A percentile compares a stretch with the other conserved stretches of the same genome.
Evolutionary conservation across 176 grass and related monocot species (phyloP).

Genomic region (Canna indica): DNA sequence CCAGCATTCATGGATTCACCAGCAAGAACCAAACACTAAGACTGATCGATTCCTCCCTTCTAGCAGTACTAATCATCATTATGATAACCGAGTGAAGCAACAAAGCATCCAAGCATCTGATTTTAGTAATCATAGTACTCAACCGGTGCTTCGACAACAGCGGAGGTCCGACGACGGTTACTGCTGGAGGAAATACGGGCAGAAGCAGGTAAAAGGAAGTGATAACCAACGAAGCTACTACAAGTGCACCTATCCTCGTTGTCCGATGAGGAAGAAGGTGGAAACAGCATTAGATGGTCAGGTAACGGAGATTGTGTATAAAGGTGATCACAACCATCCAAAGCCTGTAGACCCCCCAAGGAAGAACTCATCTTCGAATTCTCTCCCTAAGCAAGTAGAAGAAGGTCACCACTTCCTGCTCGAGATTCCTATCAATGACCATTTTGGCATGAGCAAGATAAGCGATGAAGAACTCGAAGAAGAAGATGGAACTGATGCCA

Average conservation of each 20-base stretch:
- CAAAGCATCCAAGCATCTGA: too few species aligned
- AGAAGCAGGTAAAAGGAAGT: slow-evolving; percentile 7
- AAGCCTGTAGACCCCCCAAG: background rate
- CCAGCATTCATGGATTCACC: too few species aligned
- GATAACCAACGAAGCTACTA: slow-evolving; percentile 3
- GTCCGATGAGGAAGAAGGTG: background rate
- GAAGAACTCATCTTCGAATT: background rate
- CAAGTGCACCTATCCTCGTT: background rate
- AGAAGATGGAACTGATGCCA: too few species aligned
- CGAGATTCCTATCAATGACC: too few species aligned
- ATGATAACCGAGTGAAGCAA: too few species aligned
- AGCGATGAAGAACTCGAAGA: too few species aligned
- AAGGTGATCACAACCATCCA: background rate
- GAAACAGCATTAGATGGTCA: background rate
- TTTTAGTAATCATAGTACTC: too few species aligned
- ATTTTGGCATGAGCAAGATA: background rate
- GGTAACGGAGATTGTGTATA: background rate
- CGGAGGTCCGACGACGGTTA: slow-evolving; percentile 1
- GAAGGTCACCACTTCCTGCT: too few species aligned
- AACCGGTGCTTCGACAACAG: background rate
- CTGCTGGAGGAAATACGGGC: slow-evolving; percentile 5
- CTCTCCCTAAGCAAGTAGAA: background rate
- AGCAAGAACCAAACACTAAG: too few species aligned
- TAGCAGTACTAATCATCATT: too few species aligned
- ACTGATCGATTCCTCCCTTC: too few species aligned